Base-by-base conservation (phyloP, 2,329 filamentous ascomycete genomes). In the Geosmithia flava region DNA sequence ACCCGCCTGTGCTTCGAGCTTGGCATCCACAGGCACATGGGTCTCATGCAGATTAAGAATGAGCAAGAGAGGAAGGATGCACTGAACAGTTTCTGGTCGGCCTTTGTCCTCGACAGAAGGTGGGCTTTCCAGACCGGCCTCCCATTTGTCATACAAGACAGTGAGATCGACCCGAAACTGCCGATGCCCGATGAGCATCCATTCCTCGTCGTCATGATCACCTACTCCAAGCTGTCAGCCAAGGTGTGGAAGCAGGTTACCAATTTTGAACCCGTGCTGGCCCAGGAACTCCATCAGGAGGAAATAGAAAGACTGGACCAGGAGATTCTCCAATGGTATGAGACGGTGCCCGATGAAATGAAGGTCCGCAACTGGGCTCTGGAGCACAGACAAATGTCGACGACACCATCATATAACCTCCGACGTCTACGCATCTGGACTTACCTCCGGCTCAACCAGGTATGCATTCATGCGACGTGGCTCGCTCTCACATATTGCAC, bases 121-220 rank as follows among this genome's bases (percentile, higher is more conserved):
- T 95, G 88, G 88, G 88, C 85, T 53, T 87, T 95, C 55, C 86
- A 84, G n/a, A 90, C 87, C 0, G 89, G 89, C 0, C 75, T 95
- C 62, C 89, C 89, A 0, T 95, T 88, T 66, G 83, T 86, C 2
- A 71, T 95, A 37, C 84, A 91, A 54, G 89, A 95, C 58, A 78
- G 85, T 16, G 88, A 95, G 59, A 87, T 95, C 51, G 89, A 95
- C 57, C 79, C 83, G 0, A 76, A 77, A 47, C 67, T 96, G 20
- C 87, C 87, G 2, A 81, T 85, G 57, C 89, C 89, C 27, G 70
- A 78, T 13, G 68, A 74, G 15, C 65, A 71, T 29, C 86, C 85
- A 0, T 95, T 91, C 58, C 70, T 95, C 1, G 80, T 81, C 37
- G 82, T 84, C 44, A 95, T 95, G 87, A 83, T 95, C 42, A 76